A percentile compares a stretch with the other conserved stretches of the same genome.
phyloP scores from a whole-genome alignment of 208 protist species.

The Tritrichomonas musculus region DNA sequence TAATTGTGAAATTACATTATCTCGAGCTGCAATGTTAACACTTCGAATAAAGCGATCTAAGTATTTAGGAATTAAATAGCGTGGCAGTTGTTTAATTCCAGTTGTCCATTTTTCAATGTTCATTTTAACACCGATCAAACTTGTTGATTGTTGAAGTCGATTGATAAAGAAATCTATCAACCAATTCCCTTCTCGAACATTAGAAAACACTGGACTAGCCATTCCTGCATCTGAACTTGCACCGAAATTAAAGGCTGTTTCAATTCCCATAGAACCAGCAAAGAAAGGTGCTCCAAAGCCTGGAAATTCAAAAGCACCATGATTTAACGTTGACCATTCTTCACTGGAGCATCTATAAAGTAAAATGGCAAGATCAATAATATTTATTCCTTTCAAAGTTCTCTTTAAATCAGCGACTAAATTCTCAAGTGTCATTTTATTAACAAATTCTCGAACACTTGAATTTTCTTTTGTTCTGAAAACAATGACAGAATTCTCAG shows the following conservation, averaged over 20 bases:
- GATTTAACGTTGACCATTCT: neutral
- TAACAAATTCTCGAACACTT: neutral
- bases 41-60: neutral
- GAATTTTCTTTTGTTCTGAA: neutral
- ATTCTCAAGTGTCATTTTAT: neutral
- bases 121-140: neutral
- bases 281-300: neutral
- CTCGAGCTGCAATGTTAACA: neutral
- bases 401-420: neutral
- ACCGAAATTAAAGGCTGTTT: neutral
- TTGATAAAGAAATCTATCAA: neutral
- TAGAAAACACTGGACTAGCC: neutral
- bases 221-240: neutral
- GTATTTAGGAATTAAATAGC: neutral
- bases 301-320: neutral
- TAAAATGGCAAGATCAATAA: neutral
- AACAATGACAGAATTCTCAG: neutral
- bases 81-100: neutral
- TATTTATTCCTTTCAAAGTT: neutral
- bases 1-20: neutral
- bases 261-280: neutral
- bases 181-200: slow-evolving; percentile 2
- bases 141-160: neutral
- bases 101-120: too few species aligned
- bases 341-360: neutral